Percentiles rank a stretch among this genome's conserved stretches.
phyloP scores from a whole-genome alignment of 2,329 filamentous ascomycete genomes.

The Aquanectria penicillioides region DNA sequence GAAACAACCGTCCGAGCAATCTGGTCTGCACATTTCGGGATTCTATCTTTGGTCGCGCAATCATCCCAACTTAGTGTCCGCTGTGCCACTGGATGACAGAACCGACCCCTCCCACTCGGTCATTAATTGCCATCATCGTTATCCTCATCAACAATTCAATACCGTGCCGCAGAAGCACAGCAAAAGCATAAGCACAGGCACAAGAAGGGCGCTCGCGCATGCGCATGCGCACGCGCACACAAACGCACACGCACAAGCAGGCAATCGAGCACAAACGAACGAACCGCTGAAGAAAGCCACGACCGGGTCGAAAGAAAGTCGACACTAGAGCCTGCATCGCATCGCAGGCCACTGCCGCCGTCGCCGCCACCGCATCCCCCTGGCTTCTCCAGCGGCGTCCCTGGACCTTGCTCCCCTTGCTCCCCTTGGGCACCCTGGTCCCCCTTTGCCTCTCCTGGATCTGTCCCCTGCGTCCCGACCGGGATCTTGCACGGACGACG shows the following conservation, averaged over 20 bases:
- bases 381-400: conserved; percentile 1
- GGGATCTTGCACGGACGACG: conserved; percentile 11
- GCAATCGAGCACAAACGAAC: no score
- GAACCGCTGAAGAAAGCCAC: conserved; percentile 3
- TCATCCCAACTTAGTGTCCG: conserved; percentile 10
- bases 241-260: no score
- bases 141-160: conserved; percentile 1
- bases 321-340: conserved; percentile 10
- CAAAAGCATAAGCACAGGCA: no score
- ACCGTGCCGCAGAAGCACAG: conserved; percentile 5
- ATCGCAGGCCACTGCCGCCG: conserved; percentile 14
- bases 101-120: neutral
- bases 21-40: neutral
- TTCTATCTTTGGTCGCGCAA: neutral
- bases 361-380: conserved; percentile 5
- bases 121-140: neutral
- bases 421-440: neutral
- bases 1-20: neutral
- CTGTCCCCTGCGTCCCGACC: neutral
- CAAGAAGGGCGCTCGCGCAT: no score
- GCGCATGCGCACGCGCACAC: no score
- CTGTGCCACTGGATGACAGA: conserved; percentile 4
- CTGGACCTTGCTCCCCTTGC: neutral
- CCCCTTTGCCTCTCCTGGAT: neutral
- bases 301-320: neutral